A percentile compares a stretch with the other conserved stretches of the same genome.
These are phyloP conservation scores for Stachybotrys elegans DNA, from an alignment of 2,329 filamentous ascomycete genomes.

Conservation along the genomic window DNA sequence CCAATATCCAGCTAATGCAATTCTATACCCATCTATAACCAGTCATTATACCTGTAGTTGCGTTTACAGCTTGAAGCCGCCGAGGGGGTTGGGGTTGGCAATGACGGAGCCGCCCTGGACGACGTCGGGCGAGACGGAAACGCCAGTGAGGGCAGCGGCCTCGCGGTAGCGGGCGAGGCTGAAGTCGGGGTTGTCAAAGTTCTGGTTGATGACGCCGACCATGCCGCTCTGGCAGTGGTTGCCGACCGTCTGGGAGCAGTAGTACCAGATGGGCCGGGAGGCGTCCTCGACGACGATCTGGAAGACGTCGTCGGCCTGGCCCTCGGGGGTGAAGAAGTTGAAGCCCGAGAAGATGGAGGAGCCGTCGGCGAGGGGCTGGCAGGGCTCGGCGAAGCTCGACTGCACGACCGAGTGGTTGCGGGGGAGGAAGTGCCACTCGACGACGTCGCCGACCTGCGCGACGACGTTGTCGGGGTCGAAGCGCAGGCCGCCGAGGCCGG, in stretches of 20 bases:
- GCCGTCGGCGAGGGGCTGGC: constrained; percentile 30
- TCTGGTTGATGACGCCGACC: constrained; percentile 45
- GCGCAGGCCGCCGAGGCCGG: constrained; percentile 36
- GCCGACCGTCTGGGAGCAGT: constrained; percentile 35
- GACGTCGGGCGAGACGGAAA: constrained; percentile 23
- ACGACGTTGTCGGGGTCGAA: constrained; percentile 47
- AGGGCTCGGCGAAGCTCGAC: constrained; percentile 37
- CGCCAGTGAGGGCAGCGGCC: constrained; percentile 25
- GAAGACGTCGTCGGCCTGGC: constrained; percentile 36
- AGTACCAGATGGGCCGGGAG: constrained; percentile 37
- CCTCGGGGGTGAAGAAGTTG: constrained; percentile 28
- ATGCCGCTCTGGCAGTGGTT: constrained; percentile 45
- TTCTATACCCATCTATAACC: too few species aligned
- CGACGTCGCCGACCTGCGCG: constrained; percentile 41
- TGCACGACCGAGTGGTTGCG: constrained; percentile 44
- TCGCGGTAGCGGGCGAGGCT: constrained; percentile 32
- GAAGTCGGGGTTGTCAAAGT: constrained; percentile 30
- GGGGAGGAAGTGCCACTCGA: constrained; percentile 52
- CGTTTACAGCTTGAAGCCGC: constrained; percentile 24
- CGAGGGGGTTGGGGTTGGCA: constrained; percentile 35
- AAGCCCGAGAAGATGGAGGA: constrained; percentile 42
- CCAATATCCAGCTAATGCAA: too few species aligned
- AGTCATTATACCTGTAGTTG: neutral
- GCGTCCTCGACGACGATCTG: constrained; percentile 35
- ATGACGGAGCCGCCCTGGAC: constrained; percentile 31